Conservation (phyloP, 2,329 filamentous ascomycete species). For the Tolypocladium capitatum region DNA sequence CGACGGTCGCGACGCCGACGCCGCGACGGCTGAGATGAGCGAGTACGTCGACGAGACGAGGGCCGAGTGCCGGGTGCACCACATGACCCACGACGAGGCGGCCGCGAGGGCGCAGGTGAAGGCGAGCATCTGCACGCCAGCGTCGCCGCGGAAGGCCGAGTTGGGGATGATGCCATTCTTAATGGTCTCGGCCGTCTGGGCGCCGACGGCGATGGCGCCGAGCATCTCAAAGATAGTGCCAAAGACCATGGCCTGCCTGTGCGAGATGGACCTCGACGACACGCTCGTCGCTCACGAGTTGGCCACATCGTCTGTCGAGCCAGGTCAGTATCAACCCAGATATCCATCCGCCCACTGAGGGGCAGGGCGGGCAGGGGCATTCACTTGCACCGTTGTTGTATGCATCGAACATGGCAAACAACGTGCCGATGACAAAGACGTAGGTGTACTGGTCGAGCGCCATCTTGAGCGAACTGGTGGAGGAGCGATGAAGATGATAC, state of each 20-base stretch:
- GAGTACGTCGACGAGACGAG: slow-evolving; percentile 62
- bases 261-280: slow-evolving; percentile 63
- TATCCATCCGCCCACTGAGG: background rate
- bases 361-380: slow-evolving; percentile 16
- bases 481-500: background rate
- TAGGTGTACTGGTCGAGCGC: slow-evolving; percentile 52
- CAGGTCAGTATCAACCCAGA: slow-evolving; percentile 2
- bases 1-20: slow-evolving; percentile 52
- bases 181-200: slow-evolving; percentile 59
- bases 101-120: slow-evolving; percentile 50
- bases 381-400: slow-evolving; percentile 69
- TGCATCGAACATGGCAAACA: slow-evolving; percentile 64
- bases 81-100: slow-evolving; percentile 62
- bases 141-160: slow-evolving; percentile 40
- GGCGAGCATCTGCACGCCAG: slow-evolving; percentile 55
- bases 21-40: slow-evolving; percentile 52
- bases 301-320: slow-evolving; percentile 57
- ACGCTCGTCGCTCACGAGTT: slow-evolving; percentile 66
- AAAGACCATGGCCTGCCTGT: slow-evolving; percentile 53
- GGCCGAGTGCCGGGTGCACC: slow-evolving; percentile 58
- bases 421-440: slow-evolving; percentile 61
- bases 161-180: slow-evolving; percentile 60
- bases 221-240: slow-evolving; percentile 53
- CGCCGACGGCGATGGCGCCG: slow-evolving; percentile 52
- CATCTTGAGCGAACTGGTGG: slow-evolving; percentile 26